Base-by-base conservation (phyloP, 441 rosid species). In the Euphorbia corollata region DNA sequence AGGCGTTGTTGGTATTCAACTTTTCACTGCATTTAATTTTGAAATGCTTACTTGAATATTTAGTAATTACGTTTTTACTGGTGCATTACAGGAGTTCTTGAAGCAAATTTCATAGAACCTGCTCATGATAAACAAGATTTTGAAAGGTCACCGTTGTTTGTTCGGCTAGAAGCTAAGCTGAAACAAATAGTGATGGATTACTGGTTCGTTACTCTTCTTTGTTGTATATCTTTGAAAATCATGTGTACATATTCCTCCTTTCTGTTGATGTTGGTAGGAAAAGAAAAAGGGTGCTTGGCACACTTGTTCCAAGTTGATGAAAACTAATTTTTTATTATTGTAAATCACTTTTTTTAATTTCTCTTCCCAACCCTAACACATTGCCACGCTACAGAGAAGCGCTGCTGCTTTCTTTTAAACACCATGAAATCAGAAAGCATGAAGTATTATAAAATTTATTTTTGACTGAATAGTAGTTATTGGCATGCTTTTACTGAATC, bases 81-180 rank as follows among this genome's bases (percentile, higher is more conserved):
- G 64, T 38, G 18, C 65, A 54, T 74, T 80, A 39, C 64, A 90
- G 98, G 98, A 70, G 91, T 88, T 75, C 89, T 93, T 71, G 97
- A 93, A 83, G 98, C 89, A 67, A 86, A 93, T 81, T 93, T 93
- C 75, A 85, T 93, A 57, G 98, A 93, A 83, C 98, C 98, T 2
- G 97, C 98, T 10, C 98, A 93, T 77, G 92, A 93, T 79, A 93
- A 93, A 86, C 98, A 93, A 74, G 98, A 84, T 71, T 93, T 93
- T 71, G 98, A 93, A 85, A 86, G 97, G 76, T 92, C 98, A n/a
- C 76, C 92, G 27, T 66, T 90, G 41, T 92, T 72, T 78, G 78
- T 80, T 23, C 83, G 92, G 73, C 83, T 92, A 57, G 97, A 92
- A 78, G 53, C 80, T 64, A 88, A 59, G 75, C 86, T 92, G 76